These are phyloP conservation scores for Coffea eugenioides DNA, from an alignment of 257 asterid genomes.

Conservation along the genomic window DNA sequence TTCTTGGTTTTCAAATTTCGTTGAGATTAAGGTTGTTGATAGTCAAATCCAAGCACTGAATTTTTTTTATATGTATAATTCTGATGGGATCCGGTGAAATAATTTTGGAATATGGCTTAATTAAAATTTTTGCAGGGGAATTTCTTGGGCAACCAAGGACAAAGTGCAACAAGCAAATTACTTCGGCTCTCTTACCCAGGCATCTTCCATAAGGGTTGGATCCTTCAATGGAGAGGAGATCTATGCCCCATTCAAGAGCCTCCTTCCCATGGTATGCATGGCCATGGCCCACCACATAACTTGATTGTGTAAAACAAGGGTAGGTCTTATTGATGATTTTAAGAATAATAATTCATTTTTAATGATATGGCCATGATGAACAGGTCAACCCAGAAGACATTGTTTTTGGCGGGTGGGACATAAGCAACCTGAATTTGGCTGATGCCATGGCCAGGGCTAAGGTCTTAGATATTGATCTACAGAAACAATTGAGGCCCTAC, in stretches of 20 bases:
- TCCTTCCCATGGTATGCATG: slow-evolving; percentile 82
- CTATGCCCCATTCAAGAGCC: slow-evolving; percentile 94
- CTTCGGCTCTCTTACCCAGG: slow-evolving; percentile 93
- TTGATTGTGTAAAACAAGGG: neutral
- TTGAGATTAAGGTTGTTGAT: neutral
- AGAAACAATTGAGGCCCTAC: slow-evolving; percentile 91
- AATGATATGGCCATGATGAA: slow-evolving; percentile 24
- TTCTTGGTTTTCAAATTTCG: neutral
- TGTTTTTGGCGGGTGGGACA: slow-evolving; percentile 99
- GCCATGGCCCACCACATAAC: neutral
- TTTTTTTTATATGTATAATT: too few species aligned
- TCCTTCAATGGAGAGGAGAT: slow-evolving; percentile 97
- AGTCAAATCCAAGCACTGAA: neutral
- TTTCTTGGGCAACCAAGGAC: slow-evolving; percentile 97
- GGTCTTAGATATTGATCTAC: slow-evolving; percentile 91
- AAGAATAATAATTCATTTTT: neutral
- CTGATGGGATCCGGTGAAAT: neutral
- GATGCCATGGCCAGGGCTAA: slow-evolving; percentile 97
- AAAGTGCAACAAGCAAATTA: slow-evolving; percentile 90
- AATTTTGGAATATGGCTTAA: slow-evolving; percentile 24
- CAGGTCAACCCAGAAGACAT: slow-evolving; percentile 92
- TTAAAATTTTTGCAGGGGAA: slow-evolving; percentile 59
- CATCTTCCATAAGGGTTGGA: slow-evolving; percentile 85
- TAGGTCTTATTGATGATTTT: neutral
- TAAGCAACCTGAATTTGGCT: slow-evolving; percentile 88